Evolutionary conservation across 2,329 filamentous ascomycete genomes (phyloP).

Genomic region (Gaeumannomyces sp.): DNA sequence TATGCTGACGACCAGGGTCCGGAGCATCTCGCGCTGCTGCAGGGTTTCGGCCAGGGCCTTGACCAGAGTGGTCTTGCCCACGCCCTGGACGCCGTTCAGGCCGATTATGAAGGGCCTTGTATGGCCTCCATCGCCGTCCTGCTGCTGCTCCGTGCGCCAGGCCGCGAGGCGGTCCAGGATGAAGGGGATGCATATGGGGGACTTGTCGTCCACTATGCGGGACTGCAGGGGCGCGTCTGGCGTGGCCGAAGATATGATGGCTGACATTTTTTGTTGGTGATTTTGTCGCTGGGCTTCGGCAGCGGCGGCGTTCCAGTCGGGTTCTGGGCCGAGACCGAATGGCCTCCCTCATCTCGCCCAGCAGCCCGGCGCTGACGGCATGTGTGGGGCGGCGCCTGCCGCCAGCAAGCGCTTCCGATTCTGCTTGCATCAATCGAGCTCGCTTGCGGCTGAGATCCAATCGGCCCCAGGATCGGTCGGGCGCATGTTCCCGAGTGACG

Average conservation of each 20-base stretch:
- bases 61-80: constrained; percentile 87
- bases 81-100: constrained; percentile 85
- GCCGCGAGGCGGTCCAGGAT: constrained; percentile 51
- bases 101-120: constrained; percentile 73
- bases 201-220: constrained; percentile 68
- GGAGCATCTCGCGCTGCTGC: constrained; percentile 47
- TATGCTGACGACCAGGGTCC: constrained; percentile 69
- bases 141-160: constrained; percentile 34
- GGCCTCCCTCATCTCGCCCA: not conserved
- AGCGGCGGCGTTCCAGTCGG: too few relatives aligned
- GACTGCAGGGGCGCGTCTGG: constrained; percentile 24
- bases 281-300: not conserved
- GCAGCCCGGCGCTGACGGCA: not conserved
- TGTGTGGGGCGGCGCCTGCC: not conserved
- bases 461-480: not conserved
- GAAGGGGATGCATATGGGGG: constrained; percentile 70
- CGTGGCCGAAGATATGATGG: constrained; percentile 13
- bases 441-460: not conserved
- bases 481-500: not conserved
- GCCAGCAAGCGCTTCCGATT: too few relatives aligned
- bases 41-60: constrained; percentile 58
- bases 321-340: not conserved
- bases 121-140: constrained; percentile 10
- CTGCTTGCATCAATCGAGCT: not conserved
- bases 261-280: not conserved